phyloP scores from a whole-genome alignment of 108 stramenopile genomes.

The Asterionellopsis glacialis region DNA sequence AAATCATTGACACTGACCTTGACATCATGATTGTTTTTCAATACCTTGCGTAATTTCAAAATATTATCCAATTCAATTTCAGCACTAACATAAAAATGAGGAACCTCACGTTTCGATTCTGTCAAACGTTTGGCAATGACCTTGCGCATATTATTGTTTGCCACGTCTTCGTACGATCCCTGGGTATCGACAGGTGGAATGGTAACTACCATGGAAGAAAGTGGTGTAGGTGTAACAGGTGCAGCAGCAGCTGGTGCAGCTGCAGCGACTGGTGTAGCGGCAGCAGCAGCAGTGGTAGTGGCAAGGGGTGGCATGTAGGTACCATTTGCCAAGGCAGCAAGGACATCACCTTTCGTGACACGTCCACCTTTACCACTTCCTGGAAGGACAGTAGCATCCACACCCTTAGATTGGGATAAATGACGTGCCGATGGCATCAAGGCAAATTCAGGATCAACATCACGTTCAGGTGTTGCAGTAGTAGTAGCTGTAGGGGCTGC shows the following conservation, averaged over 20 bases:
- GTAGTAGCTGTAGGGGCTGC: slow-evolving; percentile 17
- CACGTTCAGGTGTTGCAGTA: slow-evolving; percentile 1
- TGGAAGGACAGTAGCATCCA: slow-evolving; percentile 69
- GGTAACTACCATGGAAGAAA: slow-evolving; percentile 15
- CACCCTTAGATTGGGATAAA: slow-evolving; percentile 61
- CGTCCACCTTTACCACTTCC: slow-evolving; percentile 88
- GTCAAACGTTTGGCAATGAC: slow-evolving; percentile 94
- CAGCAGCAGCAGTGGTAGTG: slow-evolving; percentile 13
- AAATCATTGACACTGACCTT: slow-evolving; percentile 94
- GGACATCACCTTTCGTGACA: slow-evolving; percentile 90
- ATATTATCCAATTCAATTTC: slow-evolving; percentile 88
- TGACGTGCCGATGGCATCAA: slow-evolving; percentile 82
- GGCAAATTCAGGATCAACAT: slow-evolving; percentile 32
- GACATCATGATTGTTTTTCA: slow-evolving; percentile 43
- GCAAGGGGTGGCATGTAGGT: slow-evolving; percentile 7
- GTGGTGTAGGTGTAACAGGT: slow-evolving; percentile 31
- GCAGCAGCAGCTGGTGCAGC: slow-evolving; percentile 32
- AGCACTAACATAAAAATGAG: slow-evolving; percentile 94
- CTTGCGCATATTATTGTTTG: slow-evolving; percentile 83
- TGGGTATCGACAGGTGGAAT: slow-evolving; percentile 44
- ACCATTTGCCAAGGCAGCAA: slow-evolving; percentile 59
- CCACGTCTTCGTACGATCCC: slow-evolving; percentile 64
- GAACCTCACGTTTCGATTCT: slow-evolving; percentile 93
- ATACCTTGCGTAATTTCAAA: slow-evolving; percentile 73
- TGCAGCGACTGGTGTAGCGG: slow-evolving; percentile 38